A percentile compares a stretch with the other conserved stretches of the same genome.
Evolutionary conservation across 331 rosid species (phyloP).

Genomic region (Dryas integrifolia): DNA sequence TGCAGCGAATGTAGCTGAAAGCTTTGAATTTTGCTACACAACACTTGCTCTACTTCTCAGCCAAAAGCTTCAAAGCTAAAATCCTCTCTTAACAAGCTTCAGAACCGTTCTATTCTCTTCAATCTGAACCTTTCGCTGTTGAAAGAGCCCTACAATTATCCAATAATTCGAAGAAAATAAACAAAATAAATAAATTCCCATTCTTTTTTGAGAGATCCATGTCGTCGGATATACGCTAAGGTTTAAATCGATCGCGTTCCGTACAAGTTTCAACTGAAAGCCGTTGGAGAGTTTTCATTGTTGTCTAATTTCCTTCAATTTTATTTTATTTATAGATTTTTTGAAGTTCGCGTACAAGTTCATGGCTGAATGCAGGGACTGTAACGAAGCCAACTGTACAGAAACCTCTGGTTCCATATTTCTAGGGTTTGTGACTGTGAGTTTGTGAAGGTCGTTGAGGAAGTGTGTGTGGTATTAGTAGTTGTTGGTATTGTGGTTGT

Average conservation of each 20-base stretch:
- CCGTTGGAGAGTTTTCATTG: neutral
- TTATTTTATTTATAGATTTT: neutral
- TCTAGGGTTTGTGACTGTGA: neutral
- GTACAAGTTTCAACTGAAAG: neutral
- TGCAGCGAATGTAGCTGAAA: constrained; percentile 36
- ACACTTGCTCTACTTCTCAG: constrained; percentile 23
- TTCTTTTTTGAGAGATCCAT: constrained; percentile 42
- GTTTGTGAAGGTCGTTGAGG: constrained; percentile 17
- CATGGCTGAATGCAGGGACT: constrained; percentile 32
- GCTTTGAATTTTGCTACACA: constrained; percentile 31
- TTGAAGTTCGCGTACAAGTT: neutral
- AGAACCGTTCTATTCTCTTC: neutral
- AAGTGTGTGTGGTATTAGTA: neutral
- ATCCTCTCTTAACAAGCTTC: neutral
- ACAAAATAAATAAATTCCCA: neutral
- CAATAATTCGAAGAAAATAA: constrained; percentile 1
- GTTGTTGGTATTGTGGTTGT: constrained; percentile 8
- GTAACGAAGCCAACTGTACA: constrained; percentile 1
- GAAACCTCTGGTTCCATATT: neutral
- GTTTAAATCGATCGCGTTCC: constrained; percentile 1
- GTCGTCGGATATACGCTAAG: constrained; percentile 88
- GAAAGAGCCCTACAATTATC: neutral
- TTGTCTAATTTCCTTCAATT: neutral
- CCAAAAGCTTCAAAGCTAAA: constrained; percentile 35
- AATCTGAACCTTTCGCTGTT: constrained; percentile 1